Base-by-base conservation (phyloP, 179 eudicot species). In the Nepenthes alata region DNA sequence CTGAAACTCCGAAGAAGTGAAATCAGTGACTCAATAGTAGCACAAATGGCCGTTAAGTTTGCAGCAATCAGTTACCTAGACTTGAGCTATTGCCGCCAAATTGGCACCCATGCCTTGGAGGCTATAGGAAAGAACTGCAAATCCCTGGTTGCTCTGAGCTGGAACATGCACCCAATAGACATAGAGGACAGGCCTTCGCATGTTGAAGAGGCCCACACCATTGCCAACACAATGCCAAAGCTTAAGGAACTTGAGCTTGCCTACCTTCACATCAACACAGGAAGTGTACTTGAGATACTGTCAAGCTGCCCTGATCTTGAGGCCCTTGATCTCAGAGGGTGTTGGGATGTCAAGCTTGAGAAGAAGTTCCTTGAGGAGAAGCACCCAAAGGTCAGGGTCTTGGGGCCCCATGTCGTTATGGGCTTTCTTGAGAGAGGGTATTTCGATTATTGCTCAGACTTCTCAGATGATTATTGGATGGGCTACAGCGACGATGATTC, bases 161-260 rank as follows among this genome's bases (percentile, higher is more conserved):
- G 89, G 69, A 85, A 77, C 72, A 86, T 83, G 89, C 93, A 86
- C 62, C 96, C 96, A 0, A 50, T 70, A 37, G 73, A 74, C 53
- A 49, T 73, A 35, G 61, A 64, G 2, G 69, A 55, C 64, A 70
- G 66, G 63, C 59, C 74, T 8, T 83, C 84, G 6, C 89, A 80
- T 47, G 75, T 70, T 3, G 89, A 86, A 25, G 94, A 86, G 74
- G 88, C 86, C 62, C 84, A 53, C 3, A 79, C 89, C 61, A 86
- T 88, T 45, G 87, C 94, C 60, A 62, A 55, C 5, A 78, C 84
- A 1, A 86, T 88, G 96, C 89, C 93, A 14, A 86, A 74, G 67
- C 87, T 88, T 14, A 88, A 78, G 69, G 80, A 77, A 6, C 94
- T 88, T 0, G 89, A 84, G 71, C 67, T 88, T 2, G 87, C 84